Evolutionary conservation across 768 basidiomycete species (phyloP), one percentile per base, ranked within the genome.

Genomic region (Boletus rubescentipes): DNA sequence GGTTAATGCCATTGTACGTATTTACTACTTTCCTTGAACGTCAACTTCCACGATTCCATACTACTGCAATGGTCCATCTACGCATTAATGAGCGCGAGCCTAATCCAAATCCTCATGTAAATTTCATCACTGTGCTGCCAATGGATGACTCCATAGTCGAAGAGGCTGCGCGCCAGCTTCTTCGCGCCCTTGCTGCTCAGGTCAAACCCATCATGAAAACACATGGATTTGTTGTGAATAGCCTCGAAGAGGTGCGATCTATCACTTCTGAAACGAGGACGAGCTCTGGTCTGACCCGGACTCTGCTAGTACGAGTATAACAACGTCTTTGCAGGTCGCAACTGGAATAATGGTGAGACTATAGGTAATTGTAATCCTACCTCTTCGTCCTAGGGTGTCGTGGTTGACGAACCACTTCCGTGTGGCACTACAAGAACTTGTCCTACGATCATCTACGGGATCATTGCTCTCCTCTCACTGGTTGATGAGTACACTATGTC

Each of bases 291-390:
- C 49, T 50, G 40, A 44, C 40, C 6, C 16, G 35, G 37, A 32
- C 36, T 46, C 35, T n/a, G n/a, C n/a, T 61, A 92, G 89, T 92
- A 93, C 60, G 86, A 91, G 64, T 79, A 82, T 63, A 93, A 93
- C 64, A 62, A 60, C 14, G 87, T 93, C 7, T 93, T 93, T 68
- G 81, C 84, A 5, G 91, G 91, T 2, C 77, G 91, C 44, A 93
- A 92, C 65, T 93, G 91, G 91, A 89, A 91, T 59, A 77, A 76
- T 52, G 91, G 91, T 4, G 91, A 93, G 70, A 85, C 83, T 10
- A 73, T 93, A 53, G 90, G 89, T 88, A 57, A 59, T 14, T 42
- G 89, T 88, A 57, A 59, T 14, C 39, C 23, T 9, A 18, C 35
- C n/a, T 36, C 39, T 31, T 44, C 23, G 20, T 30, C 38, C 34